Evolutionary conservation across 441 rosid genomes (phyloP).

Genomic region (Biscutella laevigata): DNA sequence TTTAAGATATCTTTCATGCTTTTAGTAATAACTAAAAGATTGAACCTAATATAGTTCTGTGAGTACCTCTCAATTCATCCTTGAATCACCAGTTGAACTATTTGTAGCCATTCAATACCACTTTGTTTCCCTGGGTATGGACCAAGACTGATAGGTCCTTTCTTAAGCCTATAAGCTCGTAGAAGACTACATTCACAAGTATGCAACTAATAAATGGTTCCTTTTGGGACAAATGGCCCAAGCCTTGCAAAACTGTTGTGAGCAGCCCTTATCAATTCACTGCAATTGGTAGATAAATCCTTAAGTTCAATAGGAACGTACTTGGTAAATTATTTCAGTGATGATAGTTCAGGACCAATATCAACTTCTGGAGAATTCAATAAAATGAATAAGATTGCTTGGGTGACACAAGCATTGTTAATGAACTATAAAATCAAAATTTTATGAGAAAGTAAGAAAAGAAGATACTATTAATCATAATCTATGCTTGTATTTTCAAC

Average conservation of each 20-base stretch:
- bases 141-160: constrained; percentile 92
- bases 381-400: constrained; percentile 85
- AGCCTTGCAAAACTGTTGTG: constrained; percentile 96
- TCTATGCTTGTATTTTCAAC: not conserved
- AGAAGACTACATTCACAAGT: constrained; percentile 77
- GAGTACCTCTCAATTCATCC: constrained; percentile 85
- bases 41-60: constrained; percentile 82
- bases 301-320: constrained; percentile 87
- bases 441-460: not conserved
- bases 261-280: constrained; percentile 79
- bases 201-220: constrained; percentile 97
- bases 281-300: constrained; percentile 94
- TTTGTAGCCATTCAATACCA: constrained; percentile 67
- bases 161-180: constrained; percentile 92
- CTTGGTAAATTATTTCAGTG: constrained; percentile 77
- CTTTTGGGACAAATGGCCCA: constrained; percentile 81
- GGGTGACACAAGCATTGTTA: constrained; percentile 97
- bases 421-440: constrained; percentile 36
- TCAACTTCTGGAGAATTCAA: constrained; percentile 82
- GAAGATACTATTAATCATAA: not conserved
- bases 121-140: constrained; percentile 46
- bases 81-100: constrained; percentile 94
- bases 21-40: constrained; percentile 82
- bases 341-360: constrained; percentile 72
- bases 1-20: constrained; percentile 79